Conservation (phyloP, 179 eudicot genomes). For the Amaranthus tricolor region DNA sequence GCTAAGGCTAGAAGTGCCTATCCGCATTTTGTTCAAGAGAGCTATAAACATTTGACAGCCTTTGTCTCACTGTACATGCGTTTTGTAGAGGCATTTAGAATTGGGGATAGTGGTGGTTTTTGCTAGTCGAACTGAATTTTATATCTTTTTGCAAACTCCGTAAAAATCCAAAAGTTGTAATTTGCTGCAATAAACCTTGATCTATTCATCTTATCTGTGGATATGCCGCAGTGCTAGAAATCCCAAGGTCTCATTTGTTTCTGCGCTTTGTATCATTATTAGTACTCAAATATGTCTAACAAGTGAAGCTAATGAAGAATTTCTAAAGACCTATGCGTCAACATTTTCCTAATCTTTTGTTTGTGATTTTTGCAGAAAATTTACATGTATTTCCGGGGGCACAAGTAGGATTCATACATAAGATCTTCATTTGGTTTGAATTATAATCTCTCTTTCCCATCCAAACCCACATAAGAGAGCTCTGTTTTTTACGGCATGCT, state of each 20-base stretch:
- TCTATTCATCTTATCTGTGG: not conserved
- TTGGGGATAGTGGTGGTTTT: not conserved
- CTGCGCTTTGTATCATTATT: not conserved
- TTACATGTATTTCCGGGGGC: constrained; percentile 61
- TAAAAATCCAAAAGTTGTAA: not conserved
- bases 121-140: not conserved
- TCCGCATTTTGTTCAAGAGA: not conserved
- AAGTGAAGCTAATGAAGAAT: no score
- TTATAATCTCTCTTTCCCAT: constrained; percentile 16
- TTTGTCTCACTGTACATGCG: not conserved
- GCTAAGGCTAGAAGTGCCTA: not conserved
- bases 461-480: constrained; percentile 16
- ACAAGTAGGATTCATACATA: constrained; percentile 30
- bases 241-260: not conserved
- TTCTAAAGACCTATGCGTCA: no score
- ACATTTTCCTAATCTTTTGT: not conserved
- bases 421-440: constrained; percentile 23
- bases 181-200: not conserved
- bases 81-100: not conserved
- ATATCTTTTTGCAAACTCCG: not conserved
- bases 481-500: constrained; percentile 12
- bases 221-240: not conserved
- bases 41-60: not conserved
- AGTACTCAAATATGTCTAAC: not conserved
- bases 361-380: constrained; percentile 49